A percentile compares a stretch with the other conserved stretches of the same genome.
Evolutionary conservation across 176 grass and related monocot species (phyloP).

Genomic region (Areca catechu): DNA sequence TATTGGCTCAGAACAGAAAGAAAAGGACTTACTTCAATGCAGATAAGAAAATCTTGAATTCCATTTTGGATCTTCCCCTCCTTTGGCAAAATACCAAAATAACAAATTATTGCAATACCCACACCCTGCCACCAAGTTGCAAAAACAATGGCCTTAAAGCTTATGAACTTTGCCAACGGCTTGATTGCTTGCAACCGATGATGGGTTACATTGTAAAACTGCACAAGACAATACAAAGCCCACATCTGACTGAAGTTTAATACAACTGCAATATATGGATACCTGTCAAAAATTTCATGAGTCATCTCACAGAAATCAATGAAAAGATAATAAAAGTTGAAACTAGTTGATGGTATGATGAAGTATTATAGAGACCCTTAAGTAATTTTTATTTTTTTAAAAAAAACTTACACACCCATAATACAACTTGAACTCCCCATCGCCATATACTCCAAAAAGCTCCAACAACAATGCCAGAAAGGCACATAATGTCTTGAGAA

Average conservation of each 20-base stretch:
- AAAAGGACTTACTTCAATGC: conserved; percentile 61
- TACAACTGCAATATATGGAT: conserved; percentile 68
- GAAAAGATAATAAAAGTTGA: neutral
- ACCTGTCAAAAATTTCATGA: conserved; percentile 34
- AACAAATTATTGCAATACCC: conserved; percentile 64
- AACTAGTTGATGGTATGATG: neutral
- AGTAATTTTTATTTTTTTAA: neutral
- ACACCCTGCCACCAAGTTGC: conserved; percentile 96
- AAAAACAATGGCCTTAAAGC: conserved; percentile 97
- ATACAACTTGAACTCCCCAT: conserved; percentile 87
- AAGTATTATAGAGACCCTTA: neutral
- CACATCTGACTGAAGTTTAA: conserved; percentile 95
- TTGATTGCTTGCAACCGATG: conserved; percentile 59
- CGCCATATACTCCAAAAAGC: conserved; percentile 66
- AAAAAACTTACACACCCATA: conserved; percentile 45
- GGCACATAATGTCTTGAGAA: conserved; percentile 73
- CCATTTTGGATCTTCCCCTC: conserved; percentile 57
- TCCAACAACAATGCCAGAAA: conserved; percentile 77
- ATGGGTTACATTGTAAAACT: conserved; percentile 76
- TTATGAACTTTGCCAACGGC: conserved; percentile 89
- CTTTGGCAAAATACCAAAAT: conserved; percentile 54
- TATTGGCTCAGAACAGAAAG: neutral
- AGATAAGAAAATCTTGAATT: conserved; percentile 82
- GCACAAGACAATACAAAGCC: conserved; percentile 85
- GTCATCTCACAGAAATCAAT: neutral